Evolutionary conservation across 2,329 filamentous ascomycete genomes (phyloP), one percentile per base, ranked within the genome.

Genomic region (Penicillium sp.): DNA sequence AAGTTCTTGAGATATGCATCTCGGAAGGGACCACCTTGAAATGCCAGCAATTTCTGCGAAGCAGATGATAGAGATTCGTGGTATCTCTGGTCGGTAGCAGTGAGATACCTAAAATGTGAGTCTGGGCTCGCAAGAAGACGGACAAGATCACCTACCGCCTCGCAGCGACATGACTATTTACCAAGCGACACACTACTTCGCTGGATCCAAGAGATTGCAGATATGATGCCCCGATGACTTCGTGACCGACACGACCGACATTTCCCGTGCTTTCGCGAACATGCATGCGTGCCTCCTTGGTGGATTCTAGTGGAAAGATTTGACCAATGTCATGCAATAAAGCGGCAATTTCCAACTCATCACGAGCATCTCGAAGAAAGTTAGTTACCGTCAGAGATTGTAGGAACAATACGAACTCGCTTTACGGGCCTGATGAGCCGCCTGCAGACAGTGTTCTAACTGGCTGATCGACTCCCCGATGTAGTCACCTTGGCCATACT

Each of bases 271-370:
- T 64, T 7, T 61, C 61, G 11, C 54, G 55, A 34, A 72, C 60
- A 22, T 66, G 63, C 67, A 70, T 69, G 3, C 67, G 60, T 8
- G 60, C 59, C 53, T 68, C 72, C 29, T 61, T 69, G 22, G 58
- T 69, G 26, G 55, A 64, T 56, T 66, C 61, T 1, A 74, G 42
- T 3, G 75, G 76, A 14, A 77, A 70, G 53, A 77, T 74, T 26
- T 76, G 74, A 16, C 76, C 76, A 46, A 77, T 72, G 50, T 78
- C 76, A 57, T 78, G 76, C 5, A 78, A 66, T 10, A 78, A 61
- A 8, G 75, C 72, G 0, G 74, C 76, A 24, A 75, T 64, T 4
- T 76, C 59, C 3, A 71, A 69, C 7, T 69, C 60, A 11, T 60
- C 58, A 7, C 53, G 50, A 10, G 63, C 63, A 14, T 60, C 67